Evolutionary conservation across 495 filamentous ascomycete genomes (phyloP), one percentile per base, ranked within the genome.

Genomic region (Bombardia bombarda): DNA sequence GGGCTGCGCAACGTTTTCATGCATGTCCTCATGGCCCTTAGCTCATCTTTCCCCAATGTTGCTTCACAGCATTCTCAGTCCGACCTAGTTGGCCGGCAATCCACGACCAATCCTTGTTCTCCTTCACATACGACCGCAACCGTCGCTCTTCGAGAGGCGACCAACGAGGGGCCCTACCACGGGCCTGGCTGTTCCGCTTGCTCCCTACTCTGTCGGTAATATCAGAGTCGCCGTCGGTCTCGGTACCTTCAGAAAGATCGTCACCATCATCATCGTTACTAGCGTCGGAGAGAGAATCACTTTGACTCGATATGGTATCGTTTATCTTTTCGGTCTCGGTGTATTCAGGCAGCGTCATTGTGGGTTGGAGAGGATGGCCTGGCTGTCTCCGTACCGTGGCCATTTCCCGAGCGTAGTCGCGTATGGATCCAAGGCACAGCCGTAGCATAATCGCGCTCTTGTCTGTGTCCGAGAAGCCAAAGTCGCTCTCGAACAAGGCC

Each of bases 351-450:
- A 38, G 20, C 23, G 36, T 25, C 36, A 25, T 38, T 13, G 36
- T 38, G 20, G 36, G 36, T 25, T 38, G 10, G 36, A 38, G 19
- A 25, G 20, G 22, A 38, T 38, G 36, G 20, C 20, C 36, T 16
- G 24, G 24, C 24, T 25, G 36, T 38, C 20, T 25, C 36, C 23
- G 20, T 24, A 25, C 36, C 14, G 21, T 24, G 36, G 20, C 36
- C 36, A 38, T 38, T 38, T 38, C 36, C 36, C 23, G 19, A 25
- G 36, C 23, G 20, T 38, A 38, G 36, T 38, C 20, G 21, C 23
- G 36, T 24, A 38, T 38, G 36, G 32, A 38, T 38, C 36, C 20
- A 38, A 38, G 36, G 36, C 36, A 38, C 16, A 38, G 36, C 36
- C 36, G 21, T 25, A 38, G 36, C 36, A 38, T 38, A 24, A 38